Evolutionary conservation across 2,329 filamentous ascomycete species (phyloP), one percentile per base, ranked within the genome.

Genomic region (Cylindrodendrum hubeiense): DNA sequence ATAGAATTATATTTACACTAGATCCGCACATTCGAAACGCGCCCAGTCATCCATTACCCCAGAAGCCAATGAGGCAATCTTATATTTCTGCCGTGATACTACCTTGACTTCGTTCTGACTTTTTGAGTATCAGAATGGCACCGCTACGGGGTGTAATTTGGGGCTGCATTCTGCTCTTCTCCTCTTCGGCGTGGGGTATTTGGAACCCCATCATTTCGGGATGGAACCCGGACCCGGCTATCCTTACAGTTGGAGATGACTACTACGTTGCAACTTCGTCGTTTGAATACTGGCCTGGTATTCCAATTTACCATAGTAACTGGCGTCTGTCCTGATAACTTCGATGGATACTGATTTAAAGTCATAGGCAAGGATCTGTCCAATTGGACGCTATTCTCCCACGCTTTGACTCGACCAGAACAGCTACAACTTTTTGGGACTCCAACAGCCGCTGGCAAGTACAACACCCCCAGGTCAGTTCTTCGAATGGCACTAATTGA

Each of bases 231-330:
- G 63, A 66, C 28, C 39, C 53, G 15, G 19, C 55, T 24, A 43
- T 63, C 12, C 17, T 62, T 4, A 22, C 53, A 12, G 63, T 66
- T 19, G 49, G 51, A 13, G 58, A 59, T 26, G 56, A 53, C 3
- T 63, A 62, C 59, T 66, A 62, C 19, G 19, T 63, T n/a, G 63
- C 58, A 13, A 54, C 51, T 1, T 66, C 63, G 2, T 62, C 58
- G 2, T 66, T 63, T 24, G n/a, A 53, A 4, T 52, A 53, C 3
- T 66, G 52, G 21, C 63, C 63, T 2, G 59, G 41, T 2, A 50
- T 66, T 37, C 59, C 63, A 17, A 66, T 66, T 19, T 66, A 66
- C 21, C 54, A 52, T 13, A 49, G 24, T 39, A 39, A 39, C 17
- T 39, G 3, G 33, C 15, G 33, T 10, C 9, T 34, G 33, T 34